Evolutionary conservation across 768 basidiomycete genomes (phyloP).

Genomic region (Gymnopilus dilepis): DNA sequence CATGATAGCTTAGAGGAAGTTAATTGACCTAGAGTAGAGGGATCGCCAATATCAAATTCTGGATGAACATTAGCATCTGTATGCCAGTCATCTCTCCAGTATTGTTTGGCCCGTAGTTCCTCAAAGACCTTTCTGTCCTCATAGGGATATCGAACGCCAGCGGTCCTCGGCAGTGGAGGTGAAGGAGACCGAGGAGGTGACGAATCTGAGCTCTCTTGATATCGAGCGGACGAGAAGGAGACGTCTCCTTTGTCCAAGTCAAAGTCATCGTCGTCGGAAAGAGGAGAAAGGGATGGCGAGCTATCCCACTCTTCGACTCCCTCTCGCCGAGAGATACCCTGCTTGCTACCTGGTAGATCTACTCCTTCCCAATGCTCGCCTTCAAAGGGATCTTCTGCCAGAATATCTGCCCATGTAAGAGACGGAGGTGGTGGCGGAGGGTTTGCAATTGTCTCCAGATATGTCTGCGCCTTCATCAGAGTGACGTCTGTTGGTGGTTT

Average conservation of each 20-base stretch:
- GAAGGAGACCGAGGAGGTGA: conserved; percentile 9
- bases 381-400: conserved; percentile 83
- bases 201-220: conserved; percentile 19
- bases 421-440: conserved; percentile 45
- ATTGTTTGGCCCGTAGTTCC: conserved; percentile 64
- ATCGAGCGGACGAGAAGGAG: conserved; percentile 34
- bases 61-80: conserved; percentile 45
- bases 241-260: conserved; percentile 47
- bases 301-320: conserved; percentile 58
- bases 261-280: conserved; percentile 61
- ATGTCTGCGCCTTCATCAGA: conserved; percentile 55
- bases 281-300: conserved; percentile 71
- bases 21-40: conserved; percentile 82
- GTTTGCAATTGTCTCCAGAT: conserved; percentile 52
- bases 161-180: not conserved
- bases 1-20: conserved; percentile 23
- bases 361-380: conserved; percentile 86
- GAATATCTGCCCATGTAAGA: conserved; percentile 80
- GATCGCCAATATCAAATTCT: conserved; percentile 68
- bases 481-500: conserved; percentile 54
- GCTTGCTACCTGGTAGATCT: conserved; percentile 53
- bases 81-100: conserved; percentile 76
- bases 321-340: conserved; percentile 34
- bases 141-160: conserved; percentile 40
- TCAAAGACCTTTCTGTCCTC: conserved; percentile 64